Percentiles rank a stretch among this genome's conserved stretches.
These are phyloP conservation scores for Tympanopsis confertula DNA, from an alignment of 2,329 filamentous ascomycete species.

Conservation along the genomic window DNA sequence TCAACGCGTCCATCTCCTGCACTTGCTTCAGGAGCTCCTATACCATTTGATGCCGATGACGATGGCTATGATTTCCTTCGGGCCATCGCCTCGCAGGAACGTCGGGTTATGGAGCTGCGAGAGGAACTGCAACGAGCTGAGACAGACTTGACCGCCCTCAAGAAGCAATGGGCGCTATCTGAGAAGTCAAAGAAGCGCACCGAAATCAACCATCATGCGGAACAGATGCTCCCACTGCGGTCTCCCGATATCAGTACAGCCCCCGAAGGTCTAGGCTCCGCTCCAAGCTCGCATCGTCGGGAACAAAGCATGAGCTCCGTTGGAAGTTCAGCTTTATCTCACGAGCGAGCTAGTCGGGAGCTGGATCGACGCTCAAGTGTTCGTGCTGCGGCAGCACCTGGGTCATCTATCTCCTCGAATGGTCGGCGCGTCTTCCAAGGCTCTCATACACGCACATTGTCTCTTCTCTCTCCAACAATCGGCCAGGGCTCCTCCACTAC, in stretches of 20 bases:
- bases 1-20: neutral
- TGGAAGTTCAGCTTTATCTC: neutral
- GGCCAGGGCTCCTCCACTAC: slow-evolving; percentile 17
- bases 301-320: neutral
- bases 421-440: slow-evolving; percentile 5
- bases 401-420: slow-evolving; percentile 19
- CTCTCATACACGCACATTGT: slow-evolving; percentile 38
- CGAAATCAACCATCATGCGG: slow-evolving; percentile 42
- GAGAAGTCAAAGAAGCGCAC: slow-evolving; percentile 68
- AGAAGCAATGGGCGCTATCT: slow-evolving; percentile 70
- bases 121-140: slow-evolving; percentile 85
- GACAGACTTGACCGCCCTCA: slow-evolving; percentile 61
- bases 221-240: slow-evolving; percentile 44
- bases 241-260: slow-evolving; percentile 10
- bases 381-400: slow-evolving; percentile 38
- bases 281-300: slow-evolving; percentile 3
- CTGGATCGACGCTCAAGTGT: slow-evolving; percentile 44
- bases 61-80: slow-evolving; percentile 54
- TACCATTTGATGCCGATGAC: neutral
- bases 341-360: neutral
- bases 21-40: neutral
- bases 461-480: slow-evolving; percentile 64
- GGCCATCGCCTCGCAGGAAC: slow-evolving; percentile 82
- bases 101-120: slow-evolving; percentile 76
- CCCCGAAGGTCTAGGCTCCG: slow-evolving; percentile 13